Conservation (phyloP, 225 moss, liverwort and hornwort genomes). For the Bryum argenteum region DNA sequence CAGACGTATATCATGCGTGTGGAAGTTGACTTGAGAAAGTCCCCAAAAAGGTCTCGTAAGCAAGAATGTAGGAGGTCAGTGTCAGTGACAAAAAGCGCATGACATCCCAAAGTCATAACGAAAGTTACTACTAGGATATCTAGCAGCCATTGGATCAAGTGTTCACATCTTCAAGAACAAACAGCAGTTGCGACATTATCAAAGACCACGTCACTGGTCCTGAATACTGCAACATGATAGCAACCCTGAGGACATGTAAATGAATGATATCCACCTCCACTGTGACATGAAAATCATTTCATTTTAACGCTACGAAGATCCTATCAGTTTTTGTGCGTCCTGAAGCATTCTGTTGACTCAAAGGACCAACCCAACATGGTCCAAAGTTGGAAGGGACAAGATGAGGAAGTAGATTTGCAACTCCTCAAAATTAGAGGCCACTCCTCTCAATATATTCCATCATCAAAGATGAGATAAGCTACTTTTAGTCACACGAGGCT, state of each 20-base stretch:
- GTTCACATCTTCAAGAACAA: not conserved
- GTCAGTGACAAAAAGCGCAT: too few relatives aligned
- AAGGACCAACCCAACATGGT: not conserved
- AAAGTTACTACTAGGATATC: too few relatives aligned
- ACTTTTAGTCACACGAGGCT: not conserved
- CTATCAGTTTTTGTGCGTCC: not conserved
- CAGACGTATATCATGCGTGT: too few relatives aligned
- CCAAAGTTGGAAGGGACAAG: slow-evolving; percentile 2
- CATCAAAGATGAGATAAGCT: slow-evolving; percentile 5
- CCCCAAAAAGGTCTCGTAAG: too few relatives aligned
- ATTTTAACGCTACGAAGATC: not conserved
- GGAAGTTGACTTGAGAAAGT: too few relatives aligned
- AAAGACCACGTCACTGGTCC: not conserved
- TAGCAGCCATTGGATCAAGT: not conserved
- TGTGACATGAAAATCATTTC: too few relatives aligned
- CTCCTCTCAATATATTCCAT: slow-evolving; percentile 3
- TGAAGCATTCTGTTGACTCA: not conserved
- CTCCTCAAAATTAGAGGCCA: not conserved
- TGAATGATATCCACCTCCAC: too few relatives aligned
- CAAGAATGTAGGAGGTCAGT: too few relatives aligned
- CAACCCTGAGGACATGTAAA: not conserved
- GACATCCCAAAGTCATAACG: not conserved
- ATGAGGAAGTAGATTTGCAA: not conserved
- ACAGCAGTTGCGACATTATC: not conserved
- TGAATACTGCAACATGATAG: not conserved